Evolutionary conservation across 2,329 filamentous ascomycete species (phyloP).

Genomic region (Claviceps monticola): DNA sequence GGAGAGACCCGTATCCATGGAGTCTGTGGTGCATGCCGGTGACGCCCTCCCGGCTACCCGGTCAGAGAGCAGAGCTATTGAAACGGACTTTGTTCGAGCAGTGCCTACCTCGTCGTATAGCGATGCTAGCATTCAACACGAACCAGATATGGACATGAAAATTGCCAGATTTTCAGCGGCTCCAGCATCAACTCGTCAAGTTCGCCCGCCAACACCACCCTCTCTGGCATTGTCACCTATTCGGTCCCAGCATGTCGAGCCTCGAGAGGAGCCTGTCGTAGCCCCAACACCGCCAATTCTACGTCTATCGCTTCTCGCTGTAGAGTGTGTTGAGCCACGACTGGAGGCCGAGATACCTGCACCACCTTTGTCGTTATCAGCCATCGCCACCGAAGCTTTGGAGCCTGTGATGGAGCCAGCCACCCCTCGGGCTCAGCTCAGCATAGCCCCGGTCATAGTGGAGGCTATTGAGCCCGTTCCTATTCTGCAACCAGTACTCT

Average conservation of each 20-base stretch:
- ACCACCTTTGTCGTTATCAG: constrained; percentile 18
- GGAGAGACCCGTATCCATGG: constrained; percentile 26
- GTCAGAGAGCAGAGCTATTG: constrained; percentile 13
- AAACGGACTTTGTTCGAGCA: constrained; percentile 23
- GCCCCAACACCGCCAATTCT: constrained; percentile 18
- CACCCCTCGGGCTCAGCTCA: constrained; percentile 11
- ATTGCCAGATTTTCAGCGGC: constrained; percentile 41
- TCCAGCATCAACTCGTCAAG: constrained; percentile 26
- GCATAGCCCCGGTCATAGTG: constrained; percentile 16
- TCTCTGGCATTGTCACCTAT: constrained; percentile 31
- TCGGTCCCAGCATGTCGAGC: constrained; percentile 30
- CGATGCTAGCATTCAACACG: constrained; percentile 38
- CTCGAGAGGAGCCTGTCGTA: constrained; percentile 22
- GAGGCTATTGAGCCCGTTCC: constrained; percentile 16
- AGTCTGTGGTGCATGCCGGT: constrained; percentile 23
- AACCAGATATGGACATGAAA: constrained; percentile 35
- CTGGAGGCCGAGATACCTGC: constrained; percentile 10
- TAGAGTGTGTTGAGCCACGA: constrained; percentile 18
- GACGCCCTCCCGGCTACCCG: constrained; percentile 13
- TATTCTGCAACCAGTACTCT: constrained; percentile 5
- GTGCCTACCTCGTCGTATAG: constrained; percentile 37
- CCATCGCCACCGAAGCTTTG: constrained; percentile 19
- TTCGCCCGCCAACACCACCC: constrained; percentile 18
- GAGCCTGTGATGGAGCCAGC: constrained; percentile 17
- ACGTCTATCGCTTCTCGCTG: constrained; percentile 13